A percentile compares a stretch with the other conserved stretches of the same genome.
phyloP scores from a whole-genome alignment of 805 yeast genomes.

The Suhomyces pyralidae region DNA sequence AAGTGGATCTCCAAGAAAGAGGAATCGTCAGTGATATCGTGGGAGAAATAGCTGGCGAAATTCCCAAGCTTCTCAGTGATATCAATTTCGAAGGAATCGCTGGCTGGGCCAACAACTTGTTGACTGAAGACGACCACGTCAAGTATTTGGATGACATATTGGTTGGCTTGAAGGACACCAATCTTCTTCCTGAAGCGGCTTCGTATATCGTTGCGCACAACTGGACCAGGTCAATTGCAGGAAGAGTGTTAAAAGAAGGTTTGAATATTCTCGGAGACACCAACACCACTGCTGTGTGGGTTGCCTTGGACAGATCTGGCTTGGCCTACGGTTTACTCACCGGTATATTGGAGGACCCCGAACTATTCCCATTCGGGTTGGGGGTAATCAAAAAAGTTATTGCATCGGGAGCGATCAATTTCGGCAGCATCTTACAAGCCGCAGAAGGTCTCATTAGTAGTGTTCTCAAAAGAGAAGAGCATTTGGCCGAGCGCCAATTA shows the following conservation, averaged over 20 bases:
- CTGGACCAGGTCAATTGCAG: conserved; percentile 17
- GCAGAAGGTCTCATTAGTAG: conserved; percentile 7
- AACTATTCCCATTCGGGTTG: conserved; percentile 23
- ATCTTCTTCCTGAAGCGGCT: conserved; percentile 23
- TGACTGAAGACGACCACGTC: conserved; percentile 18
- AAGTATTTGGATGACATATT: conserved; percentile 23
- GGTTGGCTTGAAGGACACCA: conserved; percentile 19
- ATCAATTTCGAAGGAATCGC: conserved; percentile 25
- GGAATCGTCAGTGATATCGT: background rate
- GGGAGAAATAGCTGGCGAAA: conserved; percentile 14
- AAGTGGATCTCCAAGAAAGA: conserved; percentile 8
- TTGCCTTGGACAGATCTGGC: conserved; percentile 29
- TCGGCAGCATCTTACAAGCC: conserved; percentile 12
- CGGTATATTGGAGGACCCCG: conserved; percentile 18
- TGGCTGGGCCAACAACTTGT: conserved; percentile 25
- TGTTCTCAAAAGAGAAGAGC: conserved; percentile 8
- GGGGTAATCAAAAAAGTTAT: conserved; percentile 18
- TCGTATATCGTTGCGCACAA: conserved; percentile 22
- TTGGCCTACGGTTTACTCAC: conserved; percentile 27
- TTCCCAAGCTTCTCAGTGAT: conserved; percentile 10
- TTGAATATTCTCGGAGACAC: conserved; percentile 12
- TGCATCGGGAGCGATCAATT: conserved; percentile 15
- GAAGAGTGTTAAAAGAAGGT: conserved; percentile 14
- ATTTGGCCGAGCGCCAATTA: conserved; percentile 3
- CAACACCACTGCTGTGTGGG: conserved; percentile 25